Percentiles rank a stretch among this genome's conserved stretches.
Evolutionary conservation across 2,329 filamentous ascomycete genomes (phyloP).

Genomic region (Diaporthe citriasiana): DNA sequence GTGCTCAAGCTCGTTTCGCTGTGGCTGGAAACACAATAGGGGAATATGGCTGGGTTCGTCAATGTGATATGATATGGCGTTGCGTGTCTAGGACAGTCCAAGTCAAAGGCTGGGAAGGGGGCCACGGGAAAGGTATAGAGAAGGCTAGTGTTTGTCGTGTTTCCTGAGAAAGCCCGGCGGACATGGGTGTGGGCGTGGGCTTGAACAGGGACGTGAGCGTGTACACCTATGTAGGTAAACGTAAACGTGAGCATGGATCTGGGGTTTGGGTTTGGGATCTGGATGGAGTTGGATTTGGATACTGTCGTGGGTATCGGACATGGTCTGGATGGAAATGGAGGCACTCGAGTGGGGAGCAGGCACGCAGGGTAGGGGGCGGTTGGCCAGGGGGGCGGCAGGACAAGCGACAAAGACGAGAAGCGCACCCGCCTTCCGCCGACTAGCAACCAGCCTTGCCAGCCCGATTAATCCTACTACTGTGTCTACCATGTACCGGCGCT

Average conservation of each 20-base stretch:
- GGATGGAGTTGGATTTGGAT: neutral
- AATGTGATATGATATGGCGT: neutral
- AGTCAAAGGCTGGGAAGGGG: slow-evolving; percentile 15
- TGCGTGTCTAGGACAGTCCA: slow-evolving; percentile 1
- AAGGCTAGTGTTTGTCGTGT: slow-evolving; percentile 15
- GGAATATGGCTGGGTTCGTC: slow-evolving; percentile 5
- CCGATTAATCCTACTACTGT: neutral
- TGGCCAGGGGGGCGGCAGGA: too few species aligned
- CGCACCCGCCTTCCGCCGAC: neutral
- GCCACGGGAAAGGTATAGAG: neutral
- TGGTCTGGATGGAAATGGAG: slow-evolving; percentile 11
- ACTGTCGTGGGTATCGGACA: neutral
- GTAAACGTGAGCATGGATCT: slow-evolving; percentile 13
- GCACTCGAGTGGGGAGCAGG: neutral
- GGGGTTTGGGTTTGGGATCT: slow-evolving; percentile 18
- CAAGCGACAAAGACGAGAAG: neutral
- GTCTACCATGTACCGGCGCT: slow-evolving; percentile 8
- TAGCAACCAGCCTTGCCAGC: neutral
- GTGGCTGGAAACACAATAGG: slow-evolving; percentile 5
- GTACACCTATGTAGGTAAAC: neutral
- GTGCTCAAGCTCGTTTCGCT: neutral
- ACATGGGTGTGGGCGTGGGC: slow-evolving; percentile 5
- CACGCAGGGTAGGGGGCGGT: too few species aligned
- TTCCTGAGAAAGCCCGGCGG: neutral
- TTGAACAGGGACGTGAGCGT: slow-evolving; percentile 7